phyloP scores from a whole-genome alignment of 768 basidiomycete genomes.

The Lactarius indigo region DNA sequence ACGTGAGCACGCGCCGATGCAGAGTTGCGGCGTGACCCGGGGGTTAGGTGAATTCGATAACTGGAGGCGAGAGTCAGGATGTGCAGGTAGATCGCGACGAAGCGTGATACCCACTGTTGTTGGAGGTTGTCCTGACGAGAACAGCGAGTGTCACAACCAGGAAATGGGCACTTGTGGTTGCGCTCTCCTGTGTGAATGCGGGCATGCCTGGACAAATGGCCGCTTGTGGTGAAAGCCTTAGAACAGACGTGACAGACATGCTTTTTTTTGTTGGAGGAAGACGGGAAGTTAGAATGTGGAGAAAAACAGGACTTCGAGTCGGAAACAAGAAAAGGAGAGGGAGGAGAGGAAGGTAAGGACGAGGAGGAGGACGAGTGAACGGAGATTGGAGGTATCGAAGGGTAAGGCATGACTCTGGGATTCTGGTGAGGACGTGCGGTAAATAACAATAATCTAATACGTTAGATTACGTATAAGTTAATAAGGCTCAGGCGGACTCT shows the following conservation, averaged over 20 bases:
- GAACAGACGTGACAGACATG: conserved; percentile 72
- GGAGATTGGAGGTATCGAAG: conserved; percentile 15
- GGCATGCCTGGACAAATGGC: conserved; percentile 85
- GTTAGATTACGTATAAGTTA: neutral
- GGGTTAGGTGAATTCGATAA: conserved; percentile 79
- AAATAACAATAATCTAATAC: neutral
- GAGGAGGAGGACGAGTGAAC: conserved; percentile 11
- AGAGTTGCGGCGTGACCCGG: conserved; percentile 68
- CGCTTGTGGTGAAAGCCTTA: conserved; percentile 81
- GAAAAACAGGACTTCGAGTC: neutral
- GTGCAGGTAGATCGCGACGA: neutral
- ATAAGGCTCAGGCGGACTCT: conserved; percentile 16
- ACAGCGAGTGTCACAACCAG: conserved; percentile 90
- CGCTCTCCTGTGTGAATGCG: conserved; percentile 89
- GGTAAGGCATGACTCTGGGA: conserved; percentile 10
- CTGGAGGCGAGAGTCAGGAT: conserved; percentile 35
- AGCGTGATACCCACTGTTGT: conserved; percentile 45
- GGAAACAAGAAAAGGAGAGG: conserved; percentile 1
- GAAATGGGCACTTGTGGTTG: conserved; percentile 91
- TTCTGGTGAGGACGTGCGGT: neutral
- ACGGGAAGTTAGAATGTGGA: neutral
- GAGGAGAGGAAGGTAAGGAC: neutral
- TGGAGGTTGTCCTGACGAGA: conserved; percentile 87
- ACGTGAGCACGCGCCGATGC: conserved; percentile 39
- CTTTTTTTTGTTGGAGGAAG: conserved; percentile 29